Evolutionary conservation across 2,329 filamentous ascomycete genomes (phyloP).

Genomic region (Aureobasidium subglaciale): DNA sequence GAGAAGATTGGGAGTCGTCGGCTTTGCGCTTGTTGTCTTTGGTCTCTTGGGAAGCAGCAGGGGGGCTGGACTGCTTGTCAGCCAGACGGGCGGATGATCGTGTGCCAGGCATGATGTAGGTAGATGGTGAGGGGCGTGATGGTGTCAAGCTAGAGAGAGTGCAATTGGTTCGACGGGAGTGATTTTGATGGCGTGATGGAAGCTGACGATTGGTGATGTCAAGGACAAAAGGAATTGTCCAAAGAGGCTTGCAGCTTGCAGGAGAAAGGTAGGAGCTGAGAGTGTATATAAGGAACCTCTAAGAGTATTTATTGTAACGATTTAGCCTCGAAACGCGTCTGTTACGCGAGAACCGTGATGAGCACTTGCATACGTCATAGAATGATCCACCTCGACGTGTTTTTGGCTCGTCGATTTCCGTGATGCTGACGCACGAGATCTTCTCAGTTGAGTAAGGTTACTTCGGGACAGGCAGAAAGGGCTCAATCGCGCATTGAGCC

Average conservation of each 20-base stretch:
- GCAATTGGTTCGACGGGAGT: background rate
- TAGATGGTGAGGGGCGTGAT: background rate
- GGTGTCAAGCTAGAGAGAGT: background rate
- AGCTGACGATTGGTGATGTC: constrained; percentile 10
- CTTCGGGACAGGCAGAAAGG: constrained; percentile 7
- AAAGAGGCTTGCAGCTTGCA: background rate
- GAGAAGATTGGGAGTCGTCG: constrained; percentile 26
- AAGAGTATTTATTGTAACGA: constrained; percentile 14
- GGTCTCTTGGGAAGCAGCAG: constrained; percentile 14
- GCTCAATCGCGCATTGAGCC: background rate
- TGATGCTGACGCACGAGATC: constrained; percentile 12
- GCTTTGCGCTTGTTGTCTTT: constrained; percentile 27
- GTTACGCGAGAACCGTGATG: constrained; percentile 5
- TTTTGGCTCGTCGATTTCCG: background rate
- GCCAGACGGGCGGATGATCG: constrained; percentile 24
- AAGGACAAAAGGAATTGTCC: background rate
- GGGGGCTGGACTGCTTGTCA: constrained; percentile 20
- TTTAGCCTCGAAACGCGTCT: constrained; percentile 8
- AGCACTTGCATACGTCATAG: background rate
- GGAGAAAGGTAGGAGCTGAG: background rate
- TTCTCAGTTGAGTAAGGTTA: constrained; percentile 11
- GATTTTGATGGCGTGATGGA: background rate
- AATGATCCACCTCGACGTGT: background rate
- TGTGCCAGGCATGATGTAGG: constrained; percentile 25
- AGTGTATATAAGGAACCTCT: constrained; percentile 15